phyloP scores from a whole-genome alignment of 1,139 yeast species.

The Sugiyamaella grinbergsii region DNA sequence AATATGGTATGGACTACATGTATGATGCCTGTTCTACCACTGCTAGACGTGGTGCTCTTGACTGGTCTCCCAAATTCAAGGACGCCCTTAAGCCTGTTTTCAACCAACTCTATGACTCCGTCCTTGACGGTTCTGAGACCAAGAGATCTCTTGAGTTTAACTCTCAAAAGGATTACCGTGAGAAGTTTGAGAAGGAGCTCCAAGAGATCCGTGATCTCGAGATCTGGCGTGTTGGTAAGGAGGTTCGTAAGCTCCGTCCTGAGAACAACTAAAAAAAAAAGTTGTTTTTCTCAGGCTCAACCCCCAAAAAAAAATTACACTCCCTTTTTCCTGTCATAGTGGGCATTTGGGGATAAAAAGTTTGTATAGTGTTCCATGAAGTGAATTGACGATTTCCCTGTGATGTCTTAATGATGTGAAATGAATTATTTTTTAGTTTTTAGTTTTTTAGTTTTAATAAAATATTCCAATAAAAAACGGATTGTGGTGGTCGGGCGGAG shows the following conservation, averaged over 20 bases:
- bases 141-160: constrained; percentile 97
- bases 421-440: constrained; percentile 10
- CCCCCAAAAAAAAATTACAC: constrained; percentile 16
- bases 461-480: background rate
- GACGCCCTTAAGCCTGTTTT: constrained; percentile 98
- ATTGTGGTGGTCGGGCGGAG: no score
- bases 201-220: constrained; percentile 93
- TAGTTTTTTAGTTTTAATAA: constrained; percentile 2
- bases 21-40: constrained; percentile 99
- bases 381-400: constrained; percentile 27
- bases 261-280: constrained; percentile 87
- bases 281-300: constrained; percentile 9
- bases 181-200: constrained; percentile 90
- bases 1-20: constrained; percentile 99
- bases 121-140: constrained; percentile 95
- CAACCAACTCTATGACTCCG: constrained; percentile 92
- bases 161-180: constrained; percentile 98
- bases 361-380: constrained; percentile 31
- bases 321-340: constrained; percentile 23
- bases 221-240: constrained; percentile 99
- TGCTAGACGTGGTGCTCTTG: constrained; percentile 99
- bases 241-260: constrained; percentile 99
- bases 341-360: constrained; percentile 27
- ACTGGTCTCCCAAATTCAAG: constrained; percentile 99
- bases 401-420: constrained; percentile 25